Base-by-base conservation (phyloP, 495 filamentous ascomycete species). In the Parathielavia appendiculata region DNA sequence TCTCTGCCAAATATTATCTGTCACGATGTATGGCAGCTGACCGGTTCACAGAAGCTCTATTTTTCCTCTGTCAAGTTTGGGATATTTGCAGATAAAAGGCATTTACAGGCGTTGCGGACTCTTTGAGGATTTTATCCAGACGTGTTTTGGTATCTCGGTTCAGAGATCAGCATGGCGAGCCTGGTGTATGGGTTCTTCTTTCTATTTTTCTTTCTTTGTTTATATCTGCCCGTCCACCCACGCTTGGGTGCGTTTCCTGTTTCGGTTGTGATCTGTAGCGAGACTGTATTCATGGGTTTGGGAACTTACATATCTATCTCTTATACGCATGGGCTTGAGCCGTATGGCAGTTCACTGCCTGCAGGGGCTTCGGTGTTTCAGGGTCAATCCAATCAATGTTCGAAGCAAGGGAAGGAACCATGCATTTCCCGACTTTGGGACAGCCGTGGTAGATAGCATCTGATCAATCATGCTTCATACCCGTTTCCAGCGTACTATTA, bases 81-180 rank as follows among this genome's bases (percentile, higher is more conserved):
- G 34, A 39, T 49, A 35, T 36, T 57, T 19, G 35, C n/a, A 58
- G 55, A 63, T 53, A 46, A 62, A 63, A 63, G 60, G 66, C 66
- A 69, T 69, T 64, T 66, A 61, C 62, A 58, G 67, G 67, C 62
- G 67, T 69, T 69, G 38, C 26, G 30, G 40, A 19, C 52, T n/a
- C 17, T 20, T 45, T 44, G 1, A 11, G 36, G 22, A 34, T 57
- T 20, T 43, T 54, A 6, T 45, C 54, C 35, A 35, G 38, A 35
- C 32, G 26, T 54, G 14, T 54, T 36, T 16, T 35, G 44, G 36
- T 47, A 38, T 55, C 56, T 55, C 38, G 39, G 54, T 39, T 13
- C 51, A 55, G 54, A 52, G 23, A 20, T 58, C 30, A 59, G 60
- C 55, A 51, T 62, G 55, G 51, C 44, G 32, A 58, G 38, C 55